A percentile compares a stretch with the other conserved stretches of the same genome.
phyloP scores from a whole-genome alignment of 2,329 filamentous ascomycete species.

The Aspergillus sp. region DNA sequence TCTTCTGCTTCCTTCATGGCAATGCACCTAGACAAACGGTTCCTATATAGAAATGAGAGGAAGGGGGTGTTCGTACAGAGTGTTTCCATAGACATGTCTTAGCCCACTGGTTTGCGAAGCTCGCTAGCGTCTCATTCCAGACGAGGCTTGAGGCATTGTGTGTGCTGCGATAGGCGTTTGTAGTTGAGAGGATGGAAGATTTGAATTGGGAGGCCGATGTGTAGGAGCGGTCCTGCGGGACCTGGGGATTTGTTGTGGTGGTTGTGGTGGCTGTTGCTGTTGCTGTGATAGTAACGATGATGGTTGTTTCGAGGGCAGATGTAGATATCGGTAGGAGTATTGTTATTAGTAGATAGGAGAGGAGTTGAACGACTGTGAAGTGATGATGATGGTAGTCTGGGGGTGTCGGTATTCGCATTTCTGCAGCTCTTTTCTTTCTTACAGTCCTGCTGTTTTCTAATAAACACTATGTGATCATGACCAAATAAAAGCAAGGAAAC shows the following conservation, averaged over 20 bases:
- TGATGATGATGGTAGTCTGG: neutral
- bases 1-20: no score
- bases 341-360: neutral
- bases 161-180: slow-evolving; percentile 63
- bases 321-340: neutral
- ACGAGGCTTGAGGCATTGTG: slow-evolving; percentile 60
- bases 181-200: slow-evolving; percentile 61
- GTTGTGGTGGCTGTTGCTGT: slow-evolving; percentile 27
- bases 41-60: neutral
- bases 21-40: slow-evolving; percentile 4
- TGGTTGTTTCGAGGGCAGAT: slow-evolving; percentile 11
- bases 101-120: slow-evolving; percentile 55
- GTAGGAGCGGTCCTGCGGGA: slow-evolving; percentile 40
- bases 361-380: neutral
- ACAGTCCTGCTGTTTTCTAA: no score
- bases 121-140: slow-evolving; percentile 67
- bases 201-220: slow-evolving; percentile 44
- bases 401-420: neutral
- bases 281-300: slow-evolving; percentile 24
- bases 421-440: neutral
- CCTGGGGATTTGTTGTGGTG: slow-evolving; percentile 20
- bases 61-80: slow-evolving; percentile 28
- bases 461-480: no score
- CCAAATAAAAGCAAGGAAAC: no score
- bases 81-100: slow-evolving; percentile 44